phyloP scores from a whole-genome alignment of 768 basidiomycete genomes.

The Lentinula sp. region DNA sequence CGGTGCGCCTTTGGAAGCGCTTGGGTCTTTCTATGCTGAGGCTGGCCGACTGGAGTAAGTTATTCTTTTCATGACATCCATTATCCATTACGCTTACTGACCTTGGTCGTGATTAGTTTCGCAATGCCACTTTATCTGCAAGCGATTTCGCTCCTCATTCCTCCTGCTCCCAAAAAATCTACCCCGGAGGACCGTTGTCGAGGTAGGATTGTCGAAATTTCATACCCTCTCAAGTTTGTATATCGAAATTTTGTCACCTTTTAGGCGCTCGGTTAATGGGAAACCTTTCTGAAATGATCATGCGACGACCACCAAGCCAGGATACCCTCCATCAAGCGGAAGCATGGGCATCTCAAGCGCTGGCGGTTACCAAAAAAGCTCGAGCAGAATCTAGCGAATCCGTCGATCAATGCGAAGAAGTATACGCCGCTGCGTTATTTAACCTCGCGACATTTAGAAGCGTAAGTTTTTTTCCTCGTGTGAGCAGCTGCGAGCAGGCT shows the following conservation, averaged over 20 bases:
- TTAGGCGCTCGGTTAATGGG: conserved; percentile 43
- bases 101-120: conserved; percentile 30
- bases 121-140: conserved; percentile 63
- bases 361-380: conserved; percentile 23
- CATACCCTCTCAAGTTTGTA: neutral
- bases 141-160: conserved; percentile 56
- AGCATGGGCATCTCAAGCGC: conserved; percentile 53
- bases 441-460: conserved; percentile 56
- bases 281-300: conserved; percentile 36
- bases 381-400: conserved; percentile 18
- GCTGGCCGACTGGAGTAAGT: conserved; percentile 53
- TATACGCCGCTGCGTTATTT: conserved; percentile 51
- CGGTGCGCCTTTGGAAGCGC: conserved; percentile 62
- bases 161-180: conserved; percentile 30
- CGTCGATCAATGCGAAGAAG: conserved; percentile 43
- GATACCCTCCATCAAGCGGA: conserved; percentile 45
- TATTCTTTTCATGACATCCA: neutral
- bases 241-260: neutral
- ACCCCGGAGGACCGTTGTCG: conserved; percentile 50
- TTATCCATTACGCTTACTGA: neutral
- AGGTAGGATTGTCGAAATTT: conserved; percentile 27
- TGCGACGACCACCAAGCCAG: conserved; percentile 22
- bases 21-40: conserved; percentile 56
- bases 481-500: neutral
- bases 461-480: neutral